phyloP scores from a whole-genome alignment of 495 filamentous ascomycete species.

The Letharia lupina region DNA sequence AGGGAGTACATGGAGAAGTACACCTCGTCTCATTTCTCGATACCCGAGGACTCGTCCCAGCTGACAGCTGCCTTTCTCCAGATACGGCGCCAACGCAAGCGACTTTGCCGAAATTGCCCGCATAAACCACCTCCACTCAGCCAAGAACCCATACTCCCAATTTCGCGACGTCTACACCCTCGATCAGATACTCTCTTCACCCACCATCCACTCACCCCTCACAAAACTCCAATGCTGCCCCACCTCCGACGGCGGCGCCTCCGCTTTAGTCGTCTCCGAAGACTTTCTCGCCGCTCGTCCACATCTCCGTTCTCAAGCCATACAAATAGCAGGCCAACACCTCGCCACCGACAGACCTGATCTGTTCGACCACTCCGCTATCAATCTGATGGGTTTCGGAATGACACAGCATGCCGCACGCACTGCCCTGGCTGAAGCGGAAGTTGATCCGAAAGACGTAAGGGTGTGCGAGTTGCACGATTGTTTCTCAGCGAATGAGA shows the following conservation, averaged over 20 bases:
- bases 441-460: conserved; percentile 58
- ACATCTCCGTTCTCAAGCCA: conserved; percentile 66
- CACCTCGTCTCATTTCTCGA: conserved; percentile 22
- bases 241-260: conserved; percentile 85
- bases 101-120: conserved; percentile 97
- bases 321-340: conserved; percentile 81
- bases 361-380: conserved; percentile 67
- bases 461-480: conserved; percentile 91
- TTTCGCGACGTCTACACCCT: conserved; percentile 87
- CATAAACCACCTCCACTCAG: conserved; percentile 84
- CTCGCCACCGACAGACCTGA: conserved; percentile 71
- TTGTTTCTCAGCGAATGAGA: conserved; percentile 94
- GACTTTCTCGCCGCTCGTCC: conserved; percentile 80
- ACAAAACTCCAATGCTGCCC: conserved; percentile 77
- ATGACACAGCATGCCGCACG: conserved; percentile 60
- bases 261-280: conserved; percentile 83
- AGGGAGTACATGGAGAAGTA: conserved; percentile 93
- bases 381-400: conserved; percentile 75
- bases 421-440: conserved; percentile 65
- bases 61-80: conserved; percentile 30
- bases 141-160: conserved; percentile 92
- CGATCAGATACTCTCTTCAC: conserved; percentile 69
- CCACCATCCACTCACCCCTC: conserved; percentile 75
- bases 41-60: not conserved
- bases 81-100: conserved; percentile 71